Conservation (phyloP, 2,329 filamentous ascomycete species). For the Metarhizium robertsii region DNA sequence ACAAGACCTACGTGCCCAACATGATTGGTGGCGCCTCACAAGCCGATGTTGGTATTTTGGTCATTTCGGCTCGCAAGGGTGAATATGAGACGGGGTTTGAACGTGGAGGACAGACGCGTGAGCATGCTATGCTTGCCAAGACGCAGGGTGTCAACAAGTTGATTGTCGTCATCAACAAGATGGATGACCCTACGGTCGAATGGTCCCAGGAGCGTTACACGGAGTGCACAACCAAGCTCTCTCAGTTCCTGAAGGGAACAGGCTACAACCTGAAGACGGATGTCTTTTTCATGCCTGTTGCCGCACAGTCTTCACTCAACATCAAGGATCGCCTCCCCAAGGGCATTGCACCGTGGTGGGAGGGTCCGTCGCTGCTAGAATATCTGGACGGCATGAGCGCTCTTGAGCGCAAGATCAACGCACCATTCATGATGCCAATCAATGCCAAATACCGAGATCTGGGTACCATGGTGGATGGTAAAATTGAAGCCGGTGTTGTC, state of each 20-base stretch:
- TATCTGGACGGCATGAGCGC: slow-evolving; percentile 92
- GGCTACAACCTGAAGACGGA: slow-evolving; percentile 94
- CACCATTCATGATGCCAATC: slow-evolving; percentile 98
- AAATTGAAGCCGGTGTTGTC: slow-evolving; percentile 88
- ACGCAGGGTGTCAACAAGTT: slow-evolving; percentile 98
- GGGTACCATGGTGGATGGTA: slow-evolving; percentile 95
- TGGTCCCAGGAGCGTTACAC: slow-evolving; percentile 91
- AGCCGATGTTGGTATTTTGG: slow-evolving; percentile 87
- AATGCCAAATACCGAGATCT: slow-evolving; percentile 95
- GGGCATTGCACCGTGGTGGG: slow-evolving; percentile 71
- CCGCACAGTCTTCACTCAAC: slow-evolving; percentile 74
- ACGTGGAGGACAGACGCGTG: slow-evolving; percentile 87
- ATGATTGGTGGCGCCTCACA: slow-evolving; percentile 97
- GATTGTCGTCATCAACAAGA: slow-evolving; percentile 94
- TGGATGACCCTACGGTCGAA: slow-evolving; percentile 94
- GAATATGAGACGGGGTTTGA: slow-evolving; percentile 99
- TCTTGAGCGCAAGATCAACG: slow-evolving; percentile 90
- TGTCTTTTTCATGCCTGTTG: slow-evolving; percentile 91
- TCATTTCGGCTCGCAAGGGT: slow-evolving; percentile 93
- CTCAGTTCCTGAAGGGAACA: slow-evolving; percentile 79
- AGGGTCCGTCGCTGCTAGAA: slow-evolving; percentile 84
- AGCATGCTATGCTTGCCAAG: slow-evolving; percentile 96
- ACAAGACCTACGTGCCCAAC: slow-evolving; percentile 96
- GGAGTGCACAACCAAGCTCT: slow-evolving; percentile 85
- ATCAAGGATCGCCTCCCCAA: slow-evolving; percentile 83